These are phyloP conservation scores for Hyphochytrium catenoides DNA, from an alignment of 352 stramenopile genomes.

Conservation along the genomic window DNA sequence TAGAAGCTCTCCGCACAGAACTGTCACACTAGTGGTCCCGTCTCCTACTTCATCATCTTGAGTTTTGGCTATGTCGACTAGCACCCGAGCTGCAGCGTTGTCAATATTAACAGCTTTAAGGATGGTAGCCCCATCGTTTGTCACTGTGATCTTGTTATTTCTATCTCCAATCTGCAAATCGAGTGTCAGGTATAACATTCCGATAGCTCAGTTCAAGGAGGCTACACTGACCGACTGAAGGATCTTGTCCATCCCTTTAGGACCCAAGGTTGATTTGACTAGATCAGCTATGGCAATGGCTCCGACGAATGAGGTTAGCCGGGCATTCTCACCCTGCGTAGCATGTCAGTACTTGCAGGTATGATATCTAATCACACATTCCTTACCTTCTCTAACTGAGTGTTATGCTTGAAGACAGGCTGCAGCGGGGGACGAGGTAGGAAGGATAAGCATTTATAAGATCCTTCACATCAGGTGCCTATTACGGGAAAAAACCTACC, in stretches of 20 bases:
- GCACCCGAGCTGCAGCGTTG: constrained; percentile 93
- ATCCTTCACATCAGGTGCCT: too few relatives aligned
- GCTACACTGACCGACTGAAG: constrained; percentile 64
- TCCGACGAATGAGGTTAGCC: constrained; percentile 94
- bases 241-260: constrained; percentile 99
- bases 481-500: too few relatives aligned
- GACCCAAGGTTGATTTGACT: constrained; percentile 96
- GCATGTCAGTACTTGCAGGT: constrained; percentile 1
- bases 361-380: too few relatives aligned
- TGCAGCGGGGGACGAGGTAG: too few relatives aligned
- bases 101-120: constrained; percentile 89
- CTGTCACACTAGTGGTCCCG: constrained; percentile 86
- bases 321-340: constrained; percentile 87
- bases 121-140: constrained; percentile 98
- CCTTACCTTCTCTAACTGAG: too few relatives aligned
- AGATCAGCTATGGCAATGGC: constrained; percentile 98
- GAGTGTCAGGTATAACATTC: background rate
- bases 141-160: constrained; percentile 77
- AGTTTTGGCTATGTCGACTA: constrained; percentile 96
- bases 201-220: background rate
- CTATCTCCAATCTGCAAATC: constrained; percentile 25
- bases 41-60: constrained; percentile 97
- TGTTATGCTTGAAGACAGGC: too few relatives aligned
- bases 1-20: constrained; percentile 91
- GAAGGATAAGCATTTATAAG: too few relatives aligned